phyloP scores from a whole-genome alignment of 164 flowering plant genomes.

The Kalanchoe fedtschenkoi region DNA sequence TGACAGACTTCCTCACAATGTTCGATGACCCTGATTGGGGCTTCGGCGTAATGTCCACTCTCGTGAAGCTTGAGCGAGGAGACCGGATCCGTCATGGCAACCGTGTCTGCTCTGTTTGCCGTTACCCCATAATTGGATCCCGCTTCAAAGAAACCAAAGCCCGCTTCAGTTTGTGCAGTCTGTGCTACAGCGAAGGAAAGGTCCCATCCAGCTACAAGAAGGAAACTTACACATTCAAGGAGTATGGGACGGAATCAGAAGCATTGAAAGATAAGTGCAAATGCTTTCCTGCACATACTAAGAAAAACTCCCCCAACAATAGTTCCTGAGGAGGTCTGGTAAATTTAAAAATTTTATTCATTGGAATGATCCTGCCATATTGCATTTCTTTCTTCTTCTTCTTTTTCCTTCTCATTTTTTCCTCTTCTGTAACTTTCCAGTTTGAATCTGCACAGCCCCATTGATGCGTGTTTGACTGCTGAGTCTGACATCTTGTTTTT shows the following conservation, averaged over 20 bases:
- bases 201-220: conserved; percentile 68
- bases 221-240: conserved; percentile 80
- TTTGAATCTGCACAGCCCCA: background rate
- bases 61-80: conserved; percentile 68
- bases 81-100: conserved; percentile 87
- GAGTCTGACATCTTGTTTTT: background rate
- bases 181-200: conserved; percentile 93
- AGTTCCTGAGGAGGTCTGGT: background rate
- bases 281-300: conserved; percentile 53
- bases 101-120: conserved; percentile 64
- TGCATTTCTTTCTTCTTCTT: background rate
- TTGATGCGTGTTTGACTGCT: background rate
- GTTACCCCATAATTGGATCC: conserved; percentile 84
- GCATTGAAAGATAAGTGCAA: conserved; percentile 84
- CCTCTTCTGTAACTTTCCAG: background rate
- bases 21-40: conserved; percentile 97
- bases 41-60: conserved; percentile 68
- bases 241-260: conserved; percentile 66
- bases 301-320: conserved; percentile 13
- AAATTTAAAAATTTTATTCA: background rate
- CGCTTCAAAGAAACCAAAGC: conserved; percentile 79
- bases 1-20: conserved; percentile 63
- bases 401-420: background rate
- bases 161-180: conserved; percentile 70
- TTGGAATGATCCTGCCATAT: background rate